Conservation (phyloP, 2,329 filamentous ascomycete genomes). For the Cladosporium sp. region DNA sequence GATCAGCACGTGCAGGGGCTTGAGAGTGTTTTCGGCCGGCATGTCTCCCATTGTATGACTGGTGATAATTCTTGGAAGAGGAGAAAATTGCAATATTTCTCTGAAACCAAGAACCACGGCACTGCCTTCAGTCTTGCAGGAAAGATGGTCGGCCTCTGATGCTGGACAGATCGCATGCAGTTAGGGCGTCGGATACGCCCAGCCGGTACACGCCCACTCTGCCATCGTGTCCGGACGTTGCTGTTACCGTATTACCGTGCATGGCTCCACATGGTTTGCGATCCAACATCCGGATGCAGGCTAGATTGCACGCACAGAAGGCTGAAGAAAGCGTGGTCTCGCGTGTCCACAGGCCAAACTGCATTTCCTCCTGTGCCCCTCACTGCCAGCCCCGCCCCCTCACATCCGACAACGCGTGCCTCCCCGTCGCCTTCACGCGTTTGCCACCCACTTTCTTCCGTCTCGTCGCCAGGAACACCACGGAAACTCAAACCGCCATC, state of each 20-base stretch:
- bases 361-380: not conserved
- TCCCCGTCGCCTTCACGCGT: not conserved
- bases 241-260: not conserved
- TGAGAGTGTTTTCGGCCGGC: slow-evolving; percentile 3
- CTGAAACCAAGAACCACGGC: not conserved
- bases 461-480: not conserved
- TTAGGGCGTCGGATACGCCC: not conserved
- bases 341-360: not conserved
- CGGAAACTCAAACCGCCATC: not conserved
- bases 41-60: slow-evolving; percentile 12
- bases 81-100: not conserved
- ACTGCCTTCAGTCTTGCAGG: not conserved
- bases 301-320: not conserved
- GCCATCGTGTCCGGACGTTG: not conserved
- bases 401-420: not conserved
- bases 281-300: not conserved
- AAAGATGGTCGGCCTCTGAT: not conserved
- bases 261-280: not conserved
- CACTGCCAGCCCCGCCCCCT: not conserved
- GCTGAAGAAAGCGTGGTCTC: not conserved
- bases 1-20: slow-evolving; percentile 5
- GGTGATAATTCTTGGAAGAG: not conserved
- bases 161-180: not conserved
- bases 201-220: not conserved
- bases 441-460: slow-evolving; percentile 3